These are phyloP conservation scores for Microbotryum lychnidis-dioicae DNA, from an alignment of 1,284 basidiomycete genomes.

Conservation along the genomic window DNA sequence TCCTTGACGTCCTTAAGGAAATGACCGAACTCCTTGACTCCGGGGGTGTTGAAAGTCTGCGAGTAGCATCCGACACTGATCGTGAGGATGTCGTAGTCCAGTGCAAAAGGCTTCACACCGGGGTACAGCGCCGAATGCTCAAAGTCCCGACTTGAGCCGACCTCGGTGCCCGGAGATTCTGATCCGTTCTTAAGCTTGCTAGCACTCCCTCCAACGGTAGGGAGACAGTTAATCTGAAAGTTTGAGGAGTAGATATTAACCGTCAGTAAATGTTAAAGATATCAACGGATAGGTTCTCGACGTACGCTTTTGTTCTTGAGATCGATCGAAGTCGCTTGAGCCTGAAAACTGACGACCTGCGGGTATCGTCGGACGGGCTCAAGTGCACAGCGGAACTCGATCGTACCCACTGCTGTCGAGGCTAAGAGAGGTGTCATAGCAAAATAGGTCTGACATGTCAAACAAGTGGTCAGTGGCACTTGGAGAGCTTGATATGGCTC, in stretches of 20 bases:
- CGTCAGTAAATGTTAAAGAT: no score
- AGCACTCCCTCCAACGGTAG: slow-evolving; percentile 6
- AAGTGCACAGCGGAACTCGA: slow-evolving; percentile 69
- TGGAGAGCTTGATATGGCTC: not conserved
- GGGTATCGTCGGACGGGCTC: slow-evolving; percentile 56
- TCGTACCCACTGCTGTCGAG: slow-evolving; percentile 58
- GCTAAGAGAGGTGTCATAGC: slow-evolving; percentile 68
- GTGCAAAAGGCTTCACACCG: slow-evolving; percentile 43
- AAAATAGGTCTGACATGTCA: slow-evolving; percentile 64
- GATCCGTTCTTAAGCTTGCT: no score
- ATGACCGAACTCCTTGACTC: slow-evolving; percentile 62
- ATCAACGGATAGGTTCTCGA: no score
- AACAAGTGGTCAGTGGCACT: slow-evolving; percentile 24
- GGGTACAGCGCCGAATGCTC: slow-evolving; percentile 8
- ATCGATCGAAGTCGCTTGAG: no score
- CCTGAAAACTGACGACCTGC: no score
- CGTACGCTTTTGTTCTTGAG: no score
- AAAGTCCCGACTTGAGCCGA: slow-evolving; percentile 1
- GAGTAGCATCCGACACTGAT: slow-evolving; percentile 76
- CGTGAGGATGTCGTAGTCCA: slow-evolving; percentile 71
- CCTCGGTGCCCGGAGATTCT: no score
- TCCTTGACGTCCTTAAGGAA: slow-evolving; percentile 76
- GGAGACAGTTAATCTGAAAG: slow-evolving; percentile 40
- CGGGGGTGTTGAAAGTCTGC: slow-evolving; percentile 55
- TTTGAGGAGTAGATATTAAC: no score